Base-by-base conservation (phyloP, 306 rosid species). In the Elaeagnus macrophylla region DNA sequence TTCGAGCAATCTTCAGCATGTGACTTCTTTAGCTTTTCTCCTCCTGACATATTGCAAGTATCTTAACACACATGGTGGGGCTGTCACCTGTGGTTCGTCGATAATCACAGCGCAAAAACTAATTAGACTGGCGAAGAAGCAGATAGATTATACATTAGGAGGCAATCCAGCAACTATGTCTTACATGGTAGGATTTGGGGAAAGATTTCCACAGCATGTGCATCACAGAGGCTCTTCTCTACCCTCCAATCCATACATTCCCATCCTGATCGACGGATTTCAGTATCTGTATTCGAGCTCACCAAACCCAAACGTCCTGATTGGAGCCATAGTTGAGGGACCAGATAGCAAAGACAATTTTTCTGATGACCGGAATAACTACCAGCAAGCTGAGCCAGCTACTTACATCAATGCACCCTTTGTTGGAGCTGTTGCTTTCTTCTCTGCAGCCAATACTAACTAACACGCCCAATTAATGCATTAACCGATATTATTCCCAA, bases 381-480 rank as follows among this genome's bases (percentile, higher is more conserved):
- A 89, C 48, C 89, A 75, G 67, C 95, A 89, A 62, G 69, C 94
- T 0, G 97, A 89, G 75, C 97, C 97, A 0, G 80, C 97, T 18
- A 85, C 97, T 0, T 89, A 85, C 37, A 89, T 81, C 64, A 89
- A 89, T 67, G 97, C 95, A 0, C 97, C 97, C 0, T 66, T 89
- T 15, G 82, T 89, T 35, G 97, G 95, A 3, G 90, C 88, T 51
- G 10, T 83, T 9, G 95, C 97, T 59, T 80, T 69, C 69, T 74
- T 81, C 65, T 64, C 77, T 20, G 32, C 32, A 16, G 58, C 53
- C 40, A 47, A 67, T 7, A 18, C 57, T 47, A 20, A 38, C 62
- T 15, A 64, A 41, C 62, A 35, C 10, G 37, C n/a, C 16, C 71
- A 57, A 37, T 15, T 17, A 14, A 18, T 47, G 2, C 39, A 35